Evolutionary conservation across 192 early-diverging fungal genomes (phyloP).

Genomic region (Cladochytrium replicatum): DNA sequence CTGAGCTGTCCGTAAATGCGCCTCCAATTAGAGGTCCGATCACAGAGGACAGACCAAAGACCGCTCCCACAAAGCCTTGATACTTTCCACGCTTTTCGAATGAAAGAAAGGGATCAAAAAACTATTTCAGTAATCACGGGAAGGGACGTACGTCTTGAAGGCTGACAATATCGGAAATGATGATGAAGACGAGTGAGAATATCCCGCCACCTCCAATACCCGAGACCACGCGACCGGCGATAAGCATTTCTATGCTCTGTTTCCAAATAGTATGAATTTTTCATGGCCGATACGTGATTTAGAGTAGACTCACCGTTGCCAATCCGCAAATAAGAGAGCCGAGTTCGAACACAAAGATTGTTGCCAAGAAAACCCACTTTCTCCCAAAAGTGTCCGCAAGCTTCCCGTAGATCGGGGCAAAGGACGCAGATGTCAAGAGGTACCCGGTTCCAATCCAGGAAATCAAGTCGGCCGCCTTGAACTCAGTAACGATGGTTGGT

Average conservation of each 20-base stretch:
- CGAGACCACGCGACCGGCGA: slow-evolving; percentile 58
- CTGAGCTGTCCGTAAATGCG: slow-evolving; percentile 66
- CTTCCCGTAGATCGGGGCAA: slow-evolving; percentile 70
- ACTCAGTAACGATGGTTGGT: slow-evolving; percentile 58
- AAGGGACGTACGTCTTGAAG: slow-evolving; percentile 18
- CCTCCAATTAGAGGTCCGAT: slow-evolving; percentile 83
- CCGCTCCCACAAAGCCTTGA: slow-evolving; percentile 66
- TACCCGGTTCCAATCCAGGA: slow-evolving; percentile 80
- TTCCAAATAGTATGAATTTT: no score
- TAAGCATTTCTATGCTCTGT: slow-evolving; percentile 39
- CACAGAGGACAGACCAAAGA: slow-evolving; percentile 68
- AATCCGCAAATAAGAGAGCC: slow-evolving; percentile 76
- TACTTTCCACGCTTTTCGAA: slow-evolving; percentile 75
- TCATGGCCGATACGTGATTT: no score
- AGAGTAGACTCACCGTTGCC: slow-evolving; percentile 20
- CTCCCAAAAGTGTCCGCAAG: slow-evolving; percentile 89
- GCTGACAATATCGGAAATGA: slow-evolving; percentile 78
- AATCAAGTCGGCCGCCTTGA: slow-evolving; percentile 51
- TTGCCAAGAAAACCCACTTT: slow-evolving; percentile 63
- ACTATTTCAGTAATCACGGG: no score
- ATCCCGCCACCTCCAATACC: slow-evolving; percentile 77
- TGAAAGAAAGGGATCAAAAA: no score
- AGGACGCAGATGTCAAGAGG: slow-evolving; percentile 49
- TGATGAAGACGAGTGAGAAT: slow-evolving; percentile 63
- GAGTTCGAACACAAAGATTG: slow-evolving; percentile 65